phyloP scores from a whole-genome alignment of 225 moss, liverwort and hornwort genomes.

The Physcomitrium patens region DNA sequence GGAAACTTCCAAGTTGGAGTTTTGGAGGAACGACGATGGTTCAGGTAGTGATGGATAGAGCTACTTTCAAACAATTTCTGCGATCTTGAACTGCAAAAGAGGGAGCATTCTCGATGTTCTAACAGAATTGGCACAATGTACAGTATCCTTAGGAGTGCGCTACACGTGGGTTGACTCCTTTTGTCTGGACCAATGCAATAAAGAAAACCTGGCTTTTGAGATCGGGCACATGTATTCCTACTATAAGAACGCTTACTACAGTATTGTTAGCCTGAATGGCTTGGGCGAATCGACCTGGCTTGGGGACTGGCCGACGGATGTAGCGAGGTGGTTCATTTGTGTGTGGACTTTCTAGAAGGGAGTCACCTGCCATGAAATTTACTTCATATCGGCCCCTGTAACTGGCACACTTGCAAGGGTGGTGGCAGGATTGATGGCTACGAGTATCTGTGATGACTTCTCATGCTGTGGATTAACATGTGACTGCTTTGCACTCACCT shows the following conservation, averaged over 20 bases:
- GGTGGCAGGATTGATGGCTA: constrained; percentile 22
- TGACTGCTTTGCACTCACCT: neutral
- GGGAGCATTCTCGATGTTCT: constrained; percentile 32
- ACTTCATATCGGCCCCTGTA: constrained; percentile 27
- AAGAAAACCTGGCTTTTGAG: constrained; percentile 28
- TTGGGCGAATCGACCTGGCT: constrained; percentile 33
- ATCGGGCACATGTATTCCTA: constrained; percentile 34
- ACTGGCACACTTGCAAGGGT: constrained; percentile 27
- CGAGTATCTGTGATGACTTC: constrained; percentile 12
- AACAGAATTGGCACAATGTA: constrained; percentile 35
- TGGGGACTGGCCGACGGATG: constrained; percentile 34
- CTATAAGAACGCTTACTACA: constrained; percentile 29
- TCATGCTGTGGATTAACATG: neutral
- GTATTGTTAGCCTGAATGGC: constrained; percentile 29
- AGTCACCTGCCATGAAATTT: constrained; percentile 33
- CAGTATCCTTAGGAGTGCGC: constrained; percentile 33
- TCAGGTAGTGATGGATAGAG: constrained; percentile 22
- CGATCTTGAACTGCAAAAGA: neutral
- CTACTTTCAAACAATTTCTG: constrained; percentile 26
- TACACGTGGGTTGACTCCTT: constrained; percentile 33
- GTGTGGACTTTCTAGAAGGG: constrained; percentile 38
- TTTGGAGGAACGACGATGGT: constrained; percentile 24
- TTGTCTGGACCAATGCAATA: constrained; percentile 31
- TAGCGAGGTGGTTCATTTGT: constrained; percentile 36
- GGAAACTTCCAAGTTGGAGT: neutral